A percentile compares a stretch with the other conserved stretches of the same genome.
Conservation (phyloP, 1,139 yeast species). For the Saccharomyces hybrid region DNA sequence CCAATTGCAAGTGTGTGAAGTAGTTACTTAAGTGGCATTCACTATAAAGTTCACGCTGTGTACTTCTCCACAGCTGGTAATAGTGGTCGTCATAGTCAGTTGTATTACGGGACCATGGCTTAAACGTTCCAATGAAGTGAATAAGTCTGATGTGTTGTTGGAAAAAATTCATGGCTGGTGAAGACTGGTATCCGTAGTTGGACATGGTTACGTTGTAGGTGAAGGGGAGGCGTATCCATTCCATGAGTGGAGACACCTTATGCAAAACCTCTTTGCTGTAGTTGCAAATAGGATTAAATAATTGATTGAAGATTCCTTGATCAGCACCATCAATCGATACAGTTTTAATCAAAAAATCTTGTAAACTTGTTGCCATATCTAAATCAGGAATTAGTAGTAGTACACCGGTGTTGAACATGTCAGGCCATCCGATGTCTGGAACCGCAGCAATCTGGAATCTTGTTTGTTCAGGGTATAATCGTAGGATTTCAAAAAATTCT, state of each 20-base stretch:
- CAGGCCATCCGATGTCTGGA: conserved; percentile 97
- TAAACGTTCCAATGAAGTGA: conserved; percentile 74
- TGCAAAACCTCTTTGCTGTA: conserved; percentile 1
- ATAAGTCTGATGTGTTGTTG: conserved; percentile 47
- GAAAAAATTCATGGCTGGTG: conserved; percentile 68
- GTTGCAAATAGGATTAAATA: conserved; percentile 44
- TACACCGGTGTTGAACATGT: conserved; percentile 86
- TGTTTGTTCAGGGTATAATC: conserved; percentile 15
- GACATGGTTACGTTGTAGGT: conserved; percentile 76
- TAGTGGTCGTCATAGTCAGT: not conserved
- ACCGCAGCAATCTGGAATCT: conserved; percentile 50
- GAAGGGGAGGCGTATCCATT: conserved; percentile 73
- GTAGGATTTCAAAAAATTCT: conserved; percentile 20
- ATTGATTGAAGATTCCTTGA: conserved; percentile 85
- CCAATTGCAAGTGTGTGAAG: not conserved
- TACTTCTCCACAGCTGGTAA: not conserved
- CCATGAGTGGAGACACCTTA: conserved; percentile 1
- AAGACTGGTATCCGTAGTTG: conserved; percentile 66
- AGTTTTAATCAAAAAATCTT: conserved; percentile 32
- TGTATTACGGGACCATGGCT: conserved; percentile 58
- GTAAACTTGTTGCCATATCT: conserved; percentile 40
- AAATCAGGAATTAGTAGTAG: conserved; percentile 57
- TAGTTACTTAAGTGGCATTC: not conserved
- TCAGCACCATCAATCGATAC: conserved; percentile 90
- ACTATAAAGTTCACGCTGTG: not conserved